Evolutionary conservation across 2,329 filamentous ascomycete species (phyloP).

Genomic region (Coleophoma crateriformis): DNA sequence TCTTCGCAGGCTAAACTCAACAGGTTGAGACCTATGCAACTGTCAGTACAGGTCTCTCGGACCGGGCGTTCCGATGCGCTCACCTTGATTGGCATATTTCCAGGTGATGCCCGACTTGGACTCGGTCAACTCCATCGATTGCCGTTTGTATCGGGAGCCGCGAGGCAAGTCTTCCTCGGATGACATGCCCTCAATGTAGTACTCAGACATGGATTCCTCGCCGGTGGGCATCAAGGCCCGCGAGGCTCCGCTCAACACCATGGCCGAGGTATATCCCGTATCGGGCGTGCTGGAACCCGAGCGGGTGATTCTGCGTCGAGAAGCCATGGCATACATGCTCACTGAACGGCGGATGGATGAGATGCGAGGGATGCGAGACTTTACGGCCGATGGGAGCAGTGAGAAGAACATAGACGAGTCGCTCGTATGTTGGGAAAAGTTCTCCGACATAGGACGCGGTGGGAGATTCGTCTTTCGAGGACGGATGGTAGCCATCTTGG

Average conservation of each 20-base stretch:
- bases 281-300: conserved; percentile 23
- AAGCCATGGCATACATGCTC: conserved; percentile 19
- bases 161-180: conserved; percentile 14
- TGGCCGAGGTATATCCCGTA: conserved; percentile 13
- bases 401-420: conserved; percentile 43
- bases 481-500: background rate
- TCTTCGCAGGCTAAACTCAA: conserved; percentile 39
- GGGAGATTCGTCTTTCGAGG: background rate
- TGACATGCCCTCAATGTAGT: conserved; percentile 9
- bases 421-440: conserved; percentile 2
- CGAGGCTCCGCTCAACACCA: conserved; percentile 11
- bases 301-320: conserved; percentile 8
- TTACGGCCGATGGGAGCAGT: conserved; percentile 46
- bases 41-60: background rate
- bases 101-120: conserved; percentile 36
- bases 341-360: conserved; percentile 40
- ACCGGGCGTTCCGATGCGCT: background rate
- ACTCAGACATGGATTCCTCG: conserved; percentile 7
- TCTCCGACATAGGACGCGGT: background rate
- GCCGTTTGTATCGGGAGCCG: background rate
- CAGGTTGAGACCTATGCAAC: conserved; percentile 35
- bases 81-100: conserved; percentile 46
- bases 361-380: conserved; percentile 43
- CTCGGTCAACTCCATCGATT: conserved; percentile 11
- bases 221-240: conserved; percentile 1